phyloP scores from a whole-genome alignment of 768 basidiomycete genomes.

The Tylopilus rubrobrunneus region DNA sequence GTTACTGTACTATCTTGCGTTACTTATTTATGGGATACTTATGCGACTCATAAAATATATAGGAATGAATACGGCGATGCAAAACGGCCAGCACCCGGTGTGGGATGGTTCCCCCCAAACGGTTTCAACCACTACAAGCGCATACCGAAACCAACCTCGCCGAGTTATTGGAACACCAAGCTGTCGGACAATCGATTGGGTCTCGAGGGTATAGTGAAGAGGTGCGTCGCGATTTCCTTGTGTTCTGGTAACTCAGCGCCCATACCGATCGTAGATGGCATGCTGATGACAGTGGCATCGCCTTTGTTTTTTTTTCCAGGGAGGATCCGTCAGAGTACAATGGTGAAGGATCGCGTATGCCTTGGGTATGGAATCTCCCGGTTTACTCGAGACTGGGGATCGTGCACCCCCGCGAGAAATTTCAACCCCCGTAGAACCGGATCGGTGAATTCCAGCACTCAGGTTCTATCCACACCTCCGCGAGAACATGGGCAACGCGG shows the following conservation, averaged over 20 bases:
- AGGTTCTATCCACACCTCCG: slow-evolving; percentile 11
- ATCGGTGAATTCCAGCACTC: slow-evolving; percentile 17
- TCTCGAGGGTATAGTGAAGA: slow-evolving; percentile 56
- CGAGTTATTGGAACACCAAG: slow-evolving; percentile 59
- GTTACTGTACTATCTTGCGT: not conserved
- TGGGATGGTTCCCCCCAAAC: slow-evolving; percentile 29
- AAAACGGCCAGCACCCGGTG: slow-evolving; percentile 28
- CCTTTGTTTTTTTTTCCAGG: slow-evolving; percentile 9
- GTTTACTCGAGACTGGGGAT: slow-evolving; percentile 31
- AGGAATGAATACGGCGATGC: too few species aligned
- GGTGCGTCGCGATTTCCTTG: slow-evolving; percentile 46
- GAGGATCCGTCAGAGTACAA: slow-evolving; percentile 31
- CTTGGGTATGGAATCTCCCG: slow-evolving; percentile 72
- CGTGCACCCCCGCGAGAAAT: slow-evolving; percentile 29
- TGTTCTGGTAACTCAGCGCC: not conserved
- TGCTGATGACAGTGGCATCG: slow-evolving; percentile 7
- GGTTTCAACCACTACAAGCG: slow-evolving; percentile 65
- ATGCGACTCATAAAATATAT: too few species aligned
- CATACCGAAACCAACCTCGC: slow-evolving; percentile 53
- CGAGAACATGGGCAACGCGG: slow-evolving; percentile 23
- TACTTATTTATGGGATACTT: slow-evolving; percentile 25
- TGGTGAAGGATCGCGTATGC: slow-evolving; percentile 47
- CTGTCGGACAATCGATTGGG: slow-evolving; percentile 63
- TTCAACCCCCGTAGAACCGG: slow-evolving; percentile 21
- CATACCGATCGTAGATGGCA: not conserved